Conservation (phyloP, 2,329 filamentous ascomycete genomes). For the Dissoconium aciculare region DNA sequence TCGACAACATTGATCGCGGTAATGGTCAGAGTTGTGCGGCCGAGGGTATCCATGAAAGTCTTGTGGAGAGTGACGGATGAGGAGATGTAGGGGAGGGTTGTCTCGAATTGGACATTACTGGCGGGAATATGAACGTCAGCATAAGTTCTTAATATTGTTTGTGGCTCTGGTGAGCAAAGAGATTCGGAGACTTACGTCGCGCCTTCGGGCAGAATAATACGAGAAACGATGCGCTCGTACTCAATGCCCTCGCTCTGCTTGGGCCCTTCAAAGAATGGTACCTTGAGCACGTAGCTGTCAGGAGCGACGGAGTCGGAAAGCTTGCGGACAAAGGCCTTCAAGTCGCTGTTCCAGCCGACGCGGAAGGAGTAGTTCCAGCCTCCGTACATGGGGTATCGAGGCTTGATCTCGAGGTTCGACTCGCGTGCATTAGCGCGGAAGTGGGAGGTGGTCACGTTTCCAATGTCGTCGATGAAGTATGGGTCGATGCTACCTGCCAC, state of each 20-base stretch:
- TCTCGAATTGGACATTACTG: slow-evolving; percentile 67
- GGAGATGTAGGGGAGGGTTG: slow-evolving; percentile 54
- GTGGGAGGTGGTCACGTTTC: slow-evolving; percentile 85
- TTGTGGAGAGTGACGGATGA: slow-evolving; percentile 52
- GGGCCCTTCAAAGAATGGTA: slow-evolving; percentile 86
- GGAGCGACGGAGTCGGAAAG: slow-evolving; percentile 37
- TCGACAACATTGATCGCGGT: slow-evolving; percentile 79
- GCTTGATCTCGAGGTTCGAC: slow-evolving; percentile 76
- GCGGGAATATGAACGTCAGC: slow-evolving; percentile 13
- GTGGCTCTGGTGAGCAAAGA: too few relatives aligned
- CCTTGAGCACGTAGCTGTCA: slow-evolving; percentile 69
- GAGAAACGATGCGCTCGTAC: slow-evolving; percentile 66
- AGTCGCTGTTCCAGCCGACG: slow-evolving; percentile 85
- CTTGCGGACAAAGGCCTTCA: slow-evolving; percentile 56
- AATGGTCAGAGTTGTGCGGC: slow-evolving; percentile 67
- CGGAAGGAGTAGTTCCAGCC: slow-evolving; percentile 98
- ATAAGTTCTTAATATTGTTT: too few relatives aligned
- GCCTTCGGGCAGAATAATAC: slow-evolving; percentile 80
- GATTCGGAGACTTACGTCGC: slow-evolving; percentile 52
- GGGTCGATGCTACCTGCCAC: slow-evolving; percentile 65
- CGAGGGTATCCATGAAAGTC: slow-evolving; percentile 87
- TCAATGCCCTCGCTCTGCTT: slow-evolving; percentile 72
- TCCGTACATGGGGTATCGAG: slow-evolving; percentile 89
- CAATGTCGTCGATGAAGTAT: slow-evolving; percentile 92
- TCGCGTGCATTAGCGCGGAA: slow-evolving; percentile 55